These are phyloP conservation scores for Nemania sp. DNA, from an alignment of 2,329 filamentous ascomycete genomes.

Conservation along the genomic window DNA sequence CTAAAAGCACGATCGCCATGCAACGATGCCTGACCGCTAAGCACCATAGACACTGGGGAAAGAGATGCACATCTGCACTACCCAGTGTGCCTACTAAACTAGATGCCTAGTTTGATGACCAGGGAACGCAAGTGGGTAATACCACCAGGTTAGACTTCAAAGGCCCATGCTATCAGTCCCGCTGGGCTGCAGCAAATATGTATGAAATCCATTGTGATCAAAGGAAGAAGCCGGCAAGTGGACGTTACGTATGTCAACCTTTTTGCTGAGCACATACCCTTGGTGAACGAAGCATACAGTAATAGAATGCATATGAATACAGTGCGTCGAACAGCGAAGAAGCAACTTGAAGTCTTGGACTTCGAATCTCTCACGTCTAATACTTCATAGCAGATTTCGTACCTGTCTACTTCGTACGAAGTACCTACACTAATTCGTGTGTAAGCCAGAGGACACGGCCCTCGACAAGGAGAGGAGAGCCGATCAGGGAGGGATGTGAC, in stretches of 20 bases:
- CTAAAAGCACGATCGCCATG: constrained; percentile 19
- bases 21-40: constrained; percentile 26
- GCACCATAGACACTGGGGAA: not conserved
- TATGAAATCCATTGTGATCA: constrained; percentile 25
- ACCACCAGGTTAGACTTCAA: constrained; percentile 6
- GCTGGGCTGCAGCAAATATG: constrained; percentile 29
- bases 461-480: constrained; percentile 1
- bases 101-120: not conserved
- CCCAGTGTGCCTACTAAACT: not conserved
- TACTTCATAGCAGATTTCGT: no score
- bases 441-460: not conserved
- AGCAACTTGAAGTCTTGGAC: no score
- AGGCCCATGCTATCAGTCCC: constrained; percentile 17
- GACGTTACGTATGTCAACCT: no score
- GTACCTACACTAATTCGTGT: no score
- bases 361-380: no score
- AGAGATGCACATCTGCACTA: not conserved
- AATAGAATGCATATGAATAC: no score
- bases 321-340: no score
- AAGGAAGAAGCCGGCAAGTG: not conserved
- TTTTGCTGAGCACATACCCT: no score
- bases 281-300: no score
- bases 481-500: constrained; percentile 16
- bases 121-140: no score
- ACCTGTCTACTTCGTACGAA: no score